Percentiles rank a stretch among this genome's conserved stretches.
phyloP scores from a whole-genome alignment of 148 eudicot species.

The Spergularia bocconei region DNA sequence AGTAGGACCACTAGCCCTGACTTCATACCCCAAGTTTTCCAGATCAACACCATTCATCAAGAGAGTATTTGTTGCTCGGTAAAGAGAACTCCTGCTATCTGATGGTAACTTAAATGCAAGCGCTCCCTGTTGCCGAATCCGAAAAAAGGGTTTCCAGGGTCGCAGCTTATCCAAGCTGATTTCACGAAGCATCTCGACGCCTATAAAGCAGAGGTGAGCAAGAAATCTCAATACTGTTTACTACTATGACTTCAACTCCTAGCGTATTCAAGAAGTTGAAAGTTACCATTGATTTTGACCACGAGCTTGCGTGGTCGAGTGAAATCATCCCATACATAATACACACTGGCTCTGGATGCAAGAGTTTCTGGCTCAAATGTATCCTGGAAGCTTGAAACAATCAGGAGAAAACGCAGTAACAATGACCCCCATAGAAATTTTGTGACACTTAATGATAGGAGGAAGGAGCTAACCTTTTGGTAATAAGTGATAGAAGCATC shows the following conservation, averaged over 20 bases:
- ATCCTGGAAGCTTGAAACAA: conserved; percentile 51
- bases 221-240: conserved; percentile 7
- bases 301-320: conserved; percentile 82
- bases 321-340: conserved; percentile 91
- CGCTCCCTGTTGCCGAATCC: conserved; percentile 49
- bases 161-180: conserved; percentile 93
- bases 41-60: conserved; percentile 42
- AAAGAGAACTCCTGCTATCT: conserved; percentile 39
- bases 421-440: background rate
- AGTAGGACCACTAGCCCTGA: conserved; percentile 82
- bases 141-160: conserved; percentile 80
- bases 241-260: background rate
- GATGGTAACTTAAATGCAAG: conserved; percentile 50
- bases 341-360: conserved; percentile 50
- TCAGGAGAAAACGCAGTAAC: conserved; percentile 9
- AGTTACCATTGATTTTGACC: conserved; percentile 70
- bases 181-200: conserved; percentile 65
- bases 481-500: conserved; percentile 69
- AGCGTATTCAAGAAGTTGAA: conserved; percentile 8
- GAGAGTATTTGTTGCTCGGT: conserved; percentile 31
- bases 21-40: conserved; percentile 70
- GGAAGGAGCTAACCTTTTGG: conserved; percentile 65
- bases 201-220: conserved; percentile 34
- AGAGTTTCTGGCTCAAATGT: conserved; percentile 67
- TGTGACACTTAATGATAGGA: conserved; percentile 10